Conservation (phyloP, 768 basidiomycete species). For the Mycena venus region DNA sequence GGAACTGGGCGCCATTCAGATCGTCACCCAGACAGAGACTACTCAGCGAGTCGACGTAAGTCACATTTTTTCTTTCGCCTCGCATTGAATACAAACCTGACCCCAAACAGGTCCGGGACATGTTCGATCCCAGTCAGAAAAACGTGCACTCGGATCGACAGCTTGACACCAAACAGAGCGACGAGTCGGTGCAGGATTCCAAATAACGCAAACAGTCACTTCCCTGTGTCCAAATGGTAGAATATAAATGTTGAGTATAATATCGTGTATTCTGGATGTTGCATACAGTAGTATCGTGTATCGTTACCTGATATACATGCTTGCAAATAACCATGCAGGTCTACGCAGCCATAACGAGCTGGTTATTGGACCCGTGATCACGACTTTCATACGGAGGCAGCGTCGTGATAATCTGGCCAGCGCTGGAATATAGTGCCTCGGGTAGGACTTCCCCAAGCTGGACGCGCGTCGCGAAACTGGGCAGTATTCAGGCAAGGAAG, state of each 20-base stretch:
- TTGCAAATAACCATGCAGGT: background rate
- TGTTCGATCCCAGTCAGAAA: slow-evolving; percentile 21
- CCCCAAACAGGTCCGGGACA: slow-evolving; percentile 16
- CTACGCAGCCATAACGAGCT: background rate
- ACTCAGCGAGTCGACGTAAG: slow-evolving; percentile 43
- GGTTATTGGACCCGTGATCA: background rate
- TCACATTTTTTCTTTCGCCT: slow-evolving; percentile 10
- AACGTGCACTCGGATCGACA: background rate
- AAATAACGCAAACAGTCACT: background rate
- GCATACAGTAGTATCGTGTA: too few relatives aligned
- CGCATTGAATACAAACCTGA: background rate
- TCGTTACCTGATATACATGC: background rate
- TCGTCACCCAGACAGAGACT: slow-evolving; percentile 42
- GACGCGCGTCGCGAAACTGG: slow-evolving; percentile 5
- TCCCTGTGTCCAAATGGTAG: too few relatives aligned
- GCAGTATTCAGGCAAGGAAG: background rate
- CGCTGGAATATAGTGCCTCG: background rate
- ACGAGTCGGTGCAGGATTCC: slow-evolving; percentile 13
- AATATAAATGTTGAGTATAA: too few relatives aligned
- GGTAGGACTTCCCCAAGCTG: background rate
- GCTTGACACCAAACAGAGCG: slow-evolving; percentile 17
- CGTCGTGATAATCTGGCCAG: background rate
- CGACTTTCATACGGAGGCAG: slow-evolving; percentile 15
- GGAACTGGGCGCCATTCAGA: slow-evolving; percentile 39
- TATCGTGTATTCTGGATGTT: too few relatives aligned